Evolutionary conservation across 78 protist species (phyloP).

Genomic region (Isochrysis galbana): DNA sequence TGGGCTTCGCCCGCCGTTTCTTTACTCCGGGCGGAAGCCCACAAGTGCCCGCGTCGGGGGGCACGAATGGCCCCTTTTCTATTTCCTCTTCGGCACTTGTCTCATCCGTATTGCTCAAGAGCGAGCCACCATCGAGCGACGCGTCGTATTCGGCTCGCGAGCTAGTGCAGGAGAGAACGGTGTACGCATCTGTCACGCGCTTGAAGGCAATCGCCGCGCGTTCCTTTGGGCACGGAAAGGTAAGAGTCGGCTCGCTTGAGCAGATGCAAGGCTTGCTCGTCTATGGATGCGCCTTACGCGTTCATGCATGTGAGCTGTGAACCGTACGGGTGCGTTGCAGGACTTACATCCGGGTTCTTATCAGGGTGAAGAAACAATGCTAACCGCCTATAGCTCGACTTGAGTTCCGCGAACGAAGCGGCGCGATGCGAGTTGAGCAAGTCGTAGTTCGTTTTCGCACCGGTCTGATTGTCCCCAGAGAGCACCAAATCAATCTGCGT

Average conservation of each 20-base stretch:
- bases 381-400: background rate
- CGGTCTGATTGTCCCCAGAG: background rate
- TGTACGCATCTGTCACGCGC: background rate
- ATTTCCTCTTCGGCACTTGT: background rate
- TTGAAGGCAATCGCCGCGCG: background rate
- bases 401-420: background rate
- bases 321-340: too few species aligned
- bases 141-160: background rate
- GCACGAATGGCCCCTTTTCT: background rate
- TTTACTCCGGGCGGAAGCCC: background rate
- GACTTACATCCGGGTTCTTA: background rate
- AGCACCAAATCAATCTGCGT: background rate
- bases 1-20: background rate
- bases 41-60: background rate
- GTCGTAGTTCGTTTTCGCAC: background rate
- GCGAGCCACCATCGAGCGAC: background rate
- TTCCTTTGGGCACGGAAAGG: too few species aligned
- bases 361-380: constrained; percentile 1
- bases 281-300: too few species aligned
- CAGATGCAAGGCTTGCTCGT: too few species aligned
- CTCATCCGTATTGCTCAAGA: background rate
- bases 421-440: background rate
- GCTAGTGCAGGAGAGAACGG: background rate
- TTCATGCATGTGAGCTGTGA: too few species aligned
- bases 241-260: too few species aligned